These are phyloP conservation scores for Wickerhamomyces silvicola DNA, from an alignment of 805 yeast species.

Conservation along the genomic window DNA sequence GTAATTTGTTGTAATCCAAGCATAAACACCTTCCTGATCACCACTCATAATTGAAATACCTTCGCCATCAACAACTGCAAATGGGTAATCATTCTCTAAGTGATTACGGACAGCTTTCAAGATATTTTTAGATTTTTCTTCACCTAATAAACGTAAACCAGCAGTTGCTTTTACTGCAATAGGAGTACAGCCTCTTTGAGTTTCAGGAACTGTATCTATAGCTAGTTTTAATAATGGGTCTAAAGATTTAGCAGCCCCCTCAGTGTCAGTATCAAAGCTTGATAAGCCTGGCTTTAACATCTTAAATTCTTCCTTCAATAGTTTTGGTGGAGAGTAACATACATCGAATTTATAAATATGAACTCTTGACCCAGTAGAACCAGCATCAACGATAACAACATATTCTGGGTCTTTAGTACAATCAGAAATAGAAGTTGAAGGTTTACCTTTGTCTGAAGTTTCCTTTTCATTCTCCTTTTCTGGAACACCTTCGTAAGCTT, in stretches of 20 bases:
- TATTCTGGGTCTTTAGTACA: slow-evolving; percentile 49
- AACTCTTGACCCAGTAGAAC: slow-evolving; percentile 94
- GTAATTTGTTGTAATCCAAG: slow-evolving; percentile 97
- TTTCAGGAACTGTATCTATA: slow-evolving; percentile 66
- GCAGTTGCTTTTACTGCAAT: slow-evolving; percentile 98
- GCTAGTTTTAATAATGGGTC: slow-evolving; percentile 80
- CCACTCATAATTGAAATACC: slow-evolving; percentile 95
- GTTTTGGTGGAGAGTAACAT: slow-evolving; percentile 76
- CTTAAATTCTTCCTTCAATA: slow-evolving; percentile 73
- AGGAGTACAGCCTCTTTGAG: slow-evolving; percentile 76
- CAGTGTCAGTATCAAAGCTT: slow-evolving; percentile 70
- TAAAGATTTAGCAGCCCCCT: slow-evolving; percentile 84
- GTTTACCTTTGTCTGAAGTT: not conserved
- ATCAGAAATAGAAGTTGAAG: slow-evolving; percentile 10
- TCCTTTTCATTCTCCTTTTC: slow-evolving; percentile 13
- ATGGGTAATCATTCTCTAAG: slow-evolving; percentile 77
- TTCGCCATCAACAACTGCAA: slow-evolving; percentile 80
- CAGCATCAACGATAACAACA: slow-evolving; percentile 96
- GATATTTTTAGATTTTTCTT: slow-evolving; percentile 62
- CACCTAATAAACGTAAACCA: slow-evolving; percentile 83
- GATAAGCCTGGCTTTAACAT: slow-evolving; percentile 93
- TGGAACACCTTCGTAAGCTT: slow-evolving; percentile 24
- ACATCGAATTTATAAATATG: slow-evolving; percentile 91
- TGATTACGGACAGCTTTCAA: slow-evolving; percentile 70
- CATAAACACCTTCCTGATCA: slow-evolving; percentile 94